These are phyloP conservation scores for Prunus davidiana DNA, from an alignment of 306 rosid genomes.

Conservation along the genomic window DNA sequence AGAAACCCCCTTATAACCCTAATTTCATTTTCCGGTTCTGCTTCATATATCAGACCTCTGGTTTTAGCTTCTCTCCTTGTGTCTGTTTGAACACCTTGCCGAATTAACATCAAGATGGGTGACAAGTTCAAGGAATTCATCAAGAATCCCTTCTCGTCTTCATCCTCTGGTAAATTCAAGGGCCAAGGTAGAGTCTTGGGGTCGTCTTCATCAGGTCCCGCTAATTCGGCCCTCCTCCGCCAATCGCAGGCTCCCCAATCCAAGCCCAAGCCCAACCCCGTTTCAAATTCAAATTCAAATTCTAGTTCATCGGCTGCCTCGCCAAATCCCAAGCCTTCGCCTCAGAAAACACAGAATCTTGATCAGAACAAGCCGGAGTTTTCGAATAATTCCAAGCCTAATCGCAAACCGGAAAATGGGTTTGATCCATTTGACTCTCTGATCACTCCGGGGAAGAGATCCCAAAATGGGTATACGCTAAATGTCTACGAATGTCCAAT, in stretches of 20 bases:
- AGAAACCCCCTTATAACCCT: not conserved
- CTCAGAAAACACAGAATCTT: slow-evolving; percentile 22
- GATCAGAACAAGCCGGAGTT: slow-evolving; percentile 16
- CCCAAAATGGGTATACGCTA: slow-evolving; percentile 57
- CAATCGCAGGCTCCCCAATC: slow-evolving; percentile 31
- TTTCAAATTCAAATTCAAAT: not conserved
- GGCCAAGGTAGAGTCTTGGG: slow-evolving; percentile 96
- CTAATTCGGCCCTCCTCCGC: slow-evolving; percentile 32
- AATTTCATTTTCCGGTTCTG: not conserved
- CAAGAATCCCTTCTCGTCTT: slow-evolving; percentile 60
- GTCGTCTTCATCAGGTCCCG: slow-evolving; percentile 52
- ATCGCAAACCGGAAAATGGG: slow-evolving; percentile 39
- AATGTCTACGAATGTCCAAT: slow-evolving; percentile 74
- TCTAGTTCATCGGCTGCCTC: slow-evolving; percentile 18
- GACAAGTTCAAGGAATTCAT: slow-evolving; percentile 87
- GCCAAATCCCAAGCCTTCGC: slow-evolving; percentile 27
- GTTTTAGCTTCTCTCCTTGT: not conserved
- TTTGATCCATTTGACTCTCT: slow-evolving; percentile 88
- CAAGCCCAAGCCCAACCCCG: slow-evolving; percentile 33
- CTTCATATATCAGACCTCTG: not conserved
- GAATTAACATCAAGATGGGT: slow-evolving; percentile 38
- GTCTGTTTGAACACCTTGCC: not conserved
- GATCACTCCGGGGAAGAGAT: slow-evolving; percentile 70
- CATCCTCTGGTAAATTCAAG: slow-evolving; percentile 76
- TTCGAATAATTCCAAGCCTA: slow-evolving; percentile 16